These are phyloP conservation scores for Pugionium cornutum DNA, from an alignment of 345 rosid genomes.

Conservation along the genomic window DNA sequence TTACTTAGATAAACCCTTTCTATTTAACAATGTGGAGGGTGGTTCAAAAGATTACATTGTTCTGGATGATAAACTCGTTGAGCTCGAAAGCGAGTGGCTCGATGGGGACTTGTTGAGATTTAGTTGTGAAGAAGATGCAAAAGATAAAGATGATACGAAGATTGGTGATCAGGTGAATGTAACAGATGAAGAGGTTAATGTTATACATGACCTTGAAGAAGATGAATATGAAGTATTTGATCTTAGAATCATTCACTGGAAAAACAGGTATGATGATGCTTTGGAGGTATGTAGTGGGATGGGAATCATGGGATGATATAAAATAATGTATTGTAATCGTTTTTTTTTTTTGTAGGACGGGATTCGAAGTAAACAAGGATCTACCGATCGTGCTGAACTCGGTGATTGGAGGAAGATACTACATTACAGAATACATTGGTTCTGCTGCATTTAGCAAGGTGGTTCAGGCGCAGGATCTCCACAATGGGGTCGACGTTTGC, in stretches of 20 bases:
- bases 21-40: slow-evolving; percentile 37
- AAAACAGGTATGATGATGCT: slow-evolving; percentile 59
- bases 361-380: slow-evolving; percentile 90
- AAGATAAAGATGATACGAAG: slow-evolving; percentile 42
- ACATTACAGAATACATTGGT: slow-evolving; percentile 82
- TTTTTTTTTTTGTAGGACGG: slow-evolving; percentile 65
- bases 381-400: slow-evolving; percentile 70
- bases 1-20: slow-evolving; percentile 61
- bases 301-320: too few species aligned
- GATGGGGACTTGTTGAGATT: slow-evolving; percentile 8
- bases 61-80: slow-evolving; percentile 35
- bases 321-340: slow-evolving; percentile 14
- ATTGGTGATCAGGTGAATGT: slow-evolving; percentile 36
- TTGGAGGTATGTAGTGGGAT: background rate
- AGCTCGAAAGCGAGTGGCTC: slow-evolving; percentile 24
- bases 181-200: slow-evolving; percentile 40
- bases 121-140: slow-evolving; percentile 23
- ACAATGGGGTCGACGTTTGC: slow-evolving; percentile 72
- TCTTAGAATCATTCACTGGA: slow-evolving; percentile 84
- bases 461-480: slow-evolving; percentile 86
- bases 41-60: slow-evolving; percentile 38
- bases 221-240: slow-evolving; percentile 78
- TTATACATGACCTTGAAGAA: slow-evolving; percentile 58
- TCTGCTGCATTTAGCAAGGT: slow-evolving; percentile 97
- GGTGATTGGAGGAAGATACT: slow-evolving; percentile 82